Evolutionary conservation across 2,329 filamentous ascomycete species (phyloP), one percentile per base, ranked within the genome.

Genomic region (Periglandula ipomoeae): DNA sequence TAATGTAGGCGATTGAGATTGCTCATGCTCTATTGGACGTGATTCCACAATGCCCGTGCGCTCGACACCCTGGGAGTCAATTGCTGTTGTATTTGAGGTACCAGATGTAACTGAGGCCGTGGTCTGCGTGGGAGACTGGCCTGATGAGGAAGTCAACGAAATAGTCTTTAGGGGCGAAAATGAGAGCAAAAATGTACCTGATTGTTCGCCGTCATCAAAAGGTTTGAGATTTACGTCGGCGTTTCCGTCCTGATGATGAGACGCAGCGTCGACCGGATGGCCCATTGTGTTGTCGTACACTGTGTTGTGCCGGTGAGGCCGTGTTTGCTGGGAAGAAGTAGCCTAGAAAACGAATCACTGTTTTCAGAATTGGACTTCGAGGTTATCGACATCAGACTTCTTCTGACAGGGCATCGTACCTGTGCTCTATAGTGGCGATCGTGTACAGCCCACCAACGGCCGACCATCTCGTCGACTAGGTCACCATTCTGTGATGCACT

Each of bases 361-460:
- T 37, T 24, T 38, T 38, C 17, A 45, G 32, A 17, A 44, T 8
- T 11, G 11, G 17, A 20, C 38, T 15, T 19, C 13, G 22, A 37
- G 17, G 27, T n/a, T 34, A 6, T 23, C 20, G 7, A 13, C 27
- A 34, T 8, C n/a, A 26, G 27, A 22, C 19, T 15, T 41, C 27
- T 20, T n/a, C 3, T 11, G 17, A 32, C 10, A 38, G 23, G 23
- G 38, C 46, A 10, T 65, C 71, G 52, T 63, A 81, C 78, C 53
- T 71, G 60, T 57, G 64, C 63, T 55, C 78, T 76, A 63, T 94
- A 90, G 70, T 97, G 90, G 53, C 80, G 76, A 67, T 97, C 91
- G 63, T 95, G 95, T 38, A 95, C 86, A 40, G 89, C 81, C 91
- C 91, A 98, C 93, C 93, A 98, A 60, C 82, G 80, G 51, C 82